These are phyloP conservation scores for Arthrinium phaeospermum DNA, from an alignment of 2,329 filamentous ascomycete species.

Conservation along the genomic window DNA sequence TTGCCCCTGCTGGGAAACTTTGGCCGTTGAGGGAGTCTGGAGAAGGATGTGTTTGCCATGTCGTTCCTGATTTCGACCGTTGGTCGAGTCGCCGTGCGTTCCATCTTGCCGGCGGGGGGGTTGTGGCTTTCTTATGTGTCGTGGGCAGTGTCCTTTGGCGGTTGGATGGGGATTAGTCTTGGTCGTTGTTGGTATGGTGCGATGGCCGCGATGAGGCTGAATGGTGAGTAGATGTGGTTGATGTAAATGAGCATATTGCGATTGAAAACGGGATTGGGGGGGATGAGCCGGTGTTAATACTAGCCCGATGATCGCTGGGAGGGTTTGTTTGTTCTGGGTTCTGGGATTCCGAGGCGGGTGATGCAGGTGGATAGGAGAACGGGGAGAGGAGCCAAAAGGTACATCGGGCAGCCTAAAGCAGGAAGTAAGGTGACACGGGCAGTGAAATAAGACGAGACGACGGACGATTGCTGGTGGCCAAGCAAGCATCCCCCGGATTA, in stretches of 20 bases:
- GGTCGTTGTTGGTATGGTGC: background rate
- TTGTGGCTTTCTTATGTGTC: background rate
- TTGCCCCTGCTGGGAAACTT: background rate
- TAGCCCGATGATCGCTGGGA: slow-evolving; percentile 1
- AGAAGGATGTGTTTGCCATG: background rate
- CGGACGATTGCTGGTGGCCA: background rate
- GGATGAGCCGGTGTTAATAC: background rate
- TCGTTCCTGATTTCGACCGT: slow-evolving; percentile 9
- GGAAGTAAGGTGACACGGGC: slow-evolving; percentile 13
- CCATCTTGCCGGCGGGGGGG: background rate
- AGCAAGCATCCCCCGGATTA: slow-evolving; percentile 8
- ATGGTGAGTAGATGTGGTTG: slow-evolving; percentile 10
- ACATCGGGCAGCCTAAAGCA: background rate
- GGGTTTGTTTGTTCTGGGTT: slow-evolving; percentile 6
- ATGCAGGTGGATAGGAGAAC: background rate
- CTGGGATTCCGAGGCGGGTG: background rate
- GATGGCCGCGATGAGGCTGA: background rate
- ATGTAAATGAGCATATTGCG: slow-evolving; percentile 11
- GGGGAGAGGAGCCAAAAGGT: background rate
- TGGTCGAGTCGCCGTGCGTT: slow-evolving; percentile 9
- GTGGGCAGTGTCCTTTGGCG: slow-evolving; percentile 7
- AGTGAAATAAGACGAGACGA: background rate
- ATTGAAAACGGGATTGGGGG: background rate
- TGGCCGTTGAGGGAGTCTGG: background rate
- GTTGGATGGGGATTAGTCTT: background rate